Conservation (phyloP, 495 filamentous ascomycete species). For the Parmelia sp. region DNA sequence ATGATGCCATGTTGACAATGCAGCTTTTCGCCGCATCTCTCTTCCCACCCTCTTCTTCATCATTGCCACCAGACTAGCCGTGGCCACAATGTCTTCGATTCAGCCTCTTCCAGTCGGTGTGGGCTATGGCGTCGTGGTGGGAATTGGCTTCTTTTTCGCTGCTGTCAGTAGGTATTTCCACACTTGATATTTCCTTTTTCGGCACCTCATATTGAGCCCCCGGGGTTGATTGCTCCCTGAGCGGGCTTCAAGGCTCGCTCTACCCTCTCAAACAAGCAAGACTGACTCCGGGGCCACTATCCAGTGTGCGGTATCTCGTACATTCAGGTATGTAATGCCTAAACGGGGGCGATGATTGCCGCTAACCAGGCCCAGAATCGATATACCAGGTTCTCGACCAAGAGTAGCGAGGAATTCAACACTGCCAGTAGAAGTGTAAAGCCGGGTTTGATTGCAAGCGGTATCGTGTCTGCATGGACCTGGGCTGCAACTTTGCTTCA, state of each 20-base stretch:
- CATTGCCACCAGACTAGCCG: not conserved
- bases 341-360: not conserved
- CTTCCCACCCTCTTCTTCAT: not conserved
- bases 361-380: constrained; percentile 36
- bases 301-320: constrained; percentile 41
- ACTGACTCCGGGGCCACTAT: no score
- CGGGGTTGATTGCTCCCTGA: no score
- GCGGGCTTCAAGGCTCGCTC: no score
- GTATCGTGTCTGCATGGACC: constrained; percentile 45
- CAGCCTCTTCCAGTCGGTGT: constrained; percentile 18
- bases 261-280: no score
- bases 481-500: constrained; percentile 42
- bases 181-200: no score
- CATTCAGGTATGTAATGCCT: constrained; percentile 16
- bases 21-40: not conserved
- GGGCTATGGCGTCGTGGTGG: constrained; percentile 44
- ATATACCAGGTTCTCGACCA: constrained; percentile 42
- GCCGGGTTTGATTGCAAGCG: constrained; percentile 44
- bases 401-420: constrained; percentile 45
- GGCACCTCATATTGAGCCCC: no score
- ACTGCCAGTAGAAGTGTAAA: constrained; percentile 43
- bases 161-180: no score
- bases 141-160: constrained; percentile 43
- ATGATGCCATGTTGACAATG: not conserved
- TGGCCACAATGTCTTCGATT: constrained; percentile 8